These are phyloP conservation scores for Phaeotremella skinneri DNA, from an alignment of 768 basidiomycete genomes.

Conservation along the genomic window DNA sequence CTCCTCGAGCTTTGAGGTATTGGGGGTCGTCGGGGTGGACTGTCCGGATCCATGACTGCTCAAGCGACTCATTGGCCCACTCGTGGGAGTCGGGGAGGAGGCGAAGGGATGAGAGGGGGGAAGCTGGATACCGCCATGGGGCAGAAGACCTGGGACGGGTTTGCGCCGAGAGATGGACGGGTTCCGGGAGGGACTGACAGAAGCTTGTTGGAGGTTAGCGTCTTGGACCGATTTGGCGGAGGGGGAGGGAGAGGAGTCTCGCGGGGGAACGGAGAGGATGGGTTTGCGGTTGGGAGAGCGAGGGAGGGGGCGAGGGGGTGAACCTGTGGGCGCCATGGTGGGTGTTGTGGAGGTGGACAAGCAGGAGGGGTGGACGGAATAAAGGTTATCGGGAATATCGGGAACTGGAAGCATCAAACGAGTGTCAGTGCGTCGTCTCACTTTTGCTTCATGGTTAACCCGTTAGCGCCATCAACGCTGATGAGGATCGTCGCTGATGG, in stretches of 20 bases:
- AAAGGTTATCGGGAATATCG: too few species aligned
- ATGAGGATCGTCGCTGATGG: too few species aligned
- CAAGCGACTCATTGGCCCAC: conserved; percentile 5
- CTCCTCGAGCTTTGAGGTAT: background rate
- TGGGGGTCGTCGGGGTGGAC: conserved; percentile 1
- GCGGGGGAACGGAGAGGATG: background rate
- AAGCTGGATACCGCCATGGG: background rate
- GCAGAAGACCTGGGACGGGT: conserved; percentile 17
- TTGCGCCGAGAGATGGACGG: conserved; percentile 6
- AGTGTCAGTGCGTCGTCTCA: too few species aligned
- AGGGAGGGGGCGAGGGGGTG: too few species aligned
- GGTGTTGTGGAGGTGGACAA: too few species aligned
- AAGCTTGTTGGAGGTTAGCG: too few species aligned
- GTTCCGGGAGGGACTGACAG: background rate
- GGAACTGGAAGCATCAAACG: too few species aligned
- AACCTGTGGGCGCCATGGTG: too few species aligned
- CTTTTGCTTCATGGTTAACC: too few species aligned
- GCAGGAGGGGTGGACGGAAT: too few species aligned
- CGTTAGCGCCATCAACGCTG: too few species aligned
- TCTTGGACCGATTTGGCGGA: background rate
- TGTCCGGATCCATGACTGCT: background rate
- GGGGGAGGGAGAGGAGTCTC: background rate
- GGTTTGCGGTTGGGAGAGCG: too few species aligned
- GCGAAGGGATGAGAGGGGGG: conserved; percentile 27
- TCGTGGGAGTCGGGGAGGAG: background rate